Conservation (phyloP, 2,329 filamentous ascomycete genomes). For the Gyromitra esculenta region DNA sequence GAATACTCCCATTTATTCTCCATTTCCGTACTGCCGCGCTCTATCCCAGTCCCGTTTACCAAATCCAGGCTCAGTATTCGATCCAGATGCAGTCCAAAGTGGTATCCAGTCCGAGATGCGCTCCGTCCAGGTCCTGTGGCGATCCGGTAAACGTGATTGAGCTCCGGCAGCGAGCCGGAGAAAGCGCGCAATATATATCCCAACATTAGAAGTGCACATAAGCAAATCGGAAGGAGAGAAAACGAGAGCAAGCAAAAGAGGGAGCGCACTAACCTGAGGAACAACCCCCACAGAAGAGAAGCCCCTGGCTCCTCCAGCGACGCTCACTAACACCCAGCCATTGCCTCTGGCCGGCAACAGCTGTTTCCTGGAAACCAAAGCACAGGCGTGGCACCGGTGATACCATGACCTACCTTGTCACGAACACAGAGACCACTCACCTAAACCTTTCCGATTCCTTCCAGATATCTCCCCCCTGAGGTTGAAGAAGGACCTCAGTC, state of each 20-base stretch:
- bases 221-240: background rate
- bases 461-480: background rate
- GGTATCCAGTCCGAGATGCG: too few relatives aligned
- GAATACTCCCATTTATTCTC: too few relatives aligned
- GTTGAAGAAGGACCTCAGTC: background rate
- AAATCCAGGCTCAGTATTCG: too few relatives aligned
- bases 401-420: slow-evolving; percentile 11
- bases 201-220: too few relatives aligned
- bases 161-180: too few relatives aligned
- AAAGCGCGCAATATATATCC: too few relatives aligned
- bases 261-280: background rate
- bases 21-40: too few relatives aligned
- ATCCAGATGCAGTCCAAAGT: too few relatives aligned
- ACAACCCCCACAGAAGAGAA: background rate
- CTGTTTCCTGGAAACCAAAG: background rate
- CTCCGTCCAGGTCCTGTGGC: too few relatives aligned
- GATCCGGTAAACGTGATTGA: too few relatives aligned
- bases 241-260: background rate
- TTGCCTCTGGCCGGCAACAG: background rate
- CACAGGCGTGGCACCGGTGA: background rate
- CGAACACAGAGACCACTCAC: slow-evolving; percentile 4
- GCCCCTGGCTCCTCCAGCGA: background rate
- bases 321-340: background rate
- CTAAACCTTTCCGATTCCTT: background rate
- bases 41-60: too few relatives aligned